Conservation (phyloP, 495 filamentous ascomycete genomes). For the Neurospora sp. region DNA sequence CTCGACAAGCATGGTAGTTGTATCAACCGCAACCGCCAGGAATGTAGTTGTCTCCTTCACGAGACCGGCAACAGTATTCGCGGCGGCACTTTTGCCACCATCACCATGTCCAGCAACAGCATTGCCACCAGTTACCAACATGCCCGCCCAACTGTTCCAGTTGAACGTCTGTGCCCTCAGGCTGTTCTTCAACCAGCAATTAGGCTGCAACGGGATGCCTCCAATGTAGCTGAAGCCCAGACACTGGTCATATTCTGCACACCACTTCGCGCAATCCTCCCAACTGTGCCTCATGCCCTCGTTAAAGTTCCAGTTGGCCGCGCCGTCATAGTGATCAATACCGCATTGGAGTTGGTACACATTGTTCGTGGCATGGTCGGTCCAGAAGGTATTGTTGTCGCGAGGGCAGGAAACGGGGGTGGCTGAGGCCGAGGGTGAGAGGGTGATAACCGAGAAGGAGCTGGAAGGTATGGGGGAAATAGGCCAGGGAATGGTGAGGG, state of each 20-base stretch:
- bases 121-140: background rate
- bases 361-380: background rate
- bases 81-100: background rate
- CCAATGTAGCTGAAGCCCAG: background rate
- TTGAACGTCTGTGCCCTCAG: background rate
- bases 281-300: background rate
- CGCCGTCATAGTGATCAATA: background rate
- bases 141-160: background rate
- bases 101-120: background rate
- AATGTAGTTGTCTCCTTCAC: background rate
- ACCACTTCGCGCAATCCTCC: background rate
- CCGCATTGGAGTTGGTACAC: background rate
- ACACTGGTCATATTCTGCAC: background rate
- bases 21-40: background rate
- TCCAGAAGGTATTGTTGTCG: background rate
- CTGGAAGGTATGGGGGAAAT: background rate
- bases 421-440: background rate
- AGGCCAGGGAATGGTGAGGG: background rate
- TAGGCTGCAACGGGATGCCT: background rate
- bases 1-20: background rate
- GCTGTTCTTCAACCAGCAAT: background rate
- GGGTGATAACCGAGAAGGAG: background rate
- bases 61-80: background rate
- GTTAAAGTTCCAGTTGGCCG: background rate
- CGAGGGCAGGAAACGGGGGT: background rate